Base-by-base conservation (phyloP, 345 rosid genomes). In the Rubroshorea leprosula region DNA sequence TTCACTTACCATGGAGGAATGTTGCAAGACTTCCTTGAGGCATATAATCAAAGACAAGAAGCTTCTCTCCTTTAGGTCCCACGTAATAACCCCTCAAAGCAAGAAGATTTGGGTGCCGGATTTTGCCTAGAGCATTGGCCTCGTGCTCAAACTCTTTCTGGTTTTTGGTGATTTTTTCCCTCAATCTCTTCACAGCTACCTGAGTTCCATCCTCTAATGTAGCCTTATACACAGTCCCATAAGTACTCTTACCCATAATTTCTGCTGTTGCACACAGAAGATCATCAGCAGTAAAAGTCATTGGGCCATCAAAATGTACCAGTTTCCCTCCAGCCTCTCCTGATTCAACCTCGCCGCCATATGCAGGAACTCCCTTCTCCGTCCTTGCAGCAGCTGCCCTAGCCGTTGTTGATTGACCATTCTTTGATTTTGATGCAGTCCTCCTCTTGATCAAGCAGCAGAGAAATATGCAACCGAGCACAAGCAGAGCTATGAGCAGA, bases 41-140 rank as follows among this genome's bases (percentile, higher is more conserved):
- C 90, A 93, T 84, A 80, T 89, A 89, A 62, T 93, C 97, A 17
- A 86, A 89, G 58, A 89, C 99, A 10, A 93, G 89, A 68, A 89
- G 96, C 79, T 86, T 93, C 79, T 89, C 99, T 52, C 94, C 97
- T 60, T 86, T 93, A 23, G 97, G 99, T 6, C 99, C 99, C 48
- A 85, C 62, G 77, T 93, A 93, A 69, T 87, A 93, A 55, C 96
- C 97, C 64, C 97, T 74, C 18, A 93, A 76, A 1, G 97, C 87
- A 48, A 86, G 69, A 18, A 93, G 89, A 74, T 93, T 93, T 0
- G 81, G 91, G 54, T 93, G 91, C 15, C 96, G 65, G 31, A 93
- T 85, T 74, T 76, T 75, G 18, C 99, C 99, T 31, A 89, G 74
- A 0, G 71, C 73, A 24, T 77, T 83, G 19, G 79, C 91, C 60